phyloP scores from a whole-genome alignment of 108 stramenopile species.

The Skeletonema tropicum region DNA sequence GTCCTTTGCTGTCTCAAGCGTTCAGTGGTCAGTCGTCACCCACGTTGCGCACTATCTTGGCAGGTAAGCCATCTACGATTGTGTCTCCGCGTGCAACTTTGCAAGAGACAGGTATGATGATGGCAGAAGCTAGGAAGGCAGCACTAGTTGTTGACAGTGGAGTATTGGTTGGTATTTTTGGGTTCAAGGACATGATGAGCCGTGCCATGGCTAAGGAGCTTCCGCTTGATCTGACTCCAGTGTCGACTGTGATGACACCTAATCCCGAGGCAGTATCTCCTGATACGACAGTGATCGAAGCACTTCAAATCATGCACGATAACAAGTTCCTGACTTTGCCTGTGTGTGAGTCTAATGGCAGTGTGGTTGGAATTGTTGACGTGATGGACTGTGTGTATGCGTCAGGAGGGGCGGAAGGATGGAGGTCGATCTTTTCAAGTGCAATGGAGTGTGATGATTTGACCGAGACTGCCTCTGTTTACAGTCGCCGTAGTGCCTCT shows the following conservation, averaged over 20 bases:
- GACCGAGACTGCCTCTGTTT: slow-evolving; percentile 58
- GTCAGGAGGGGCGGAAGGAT: slow-evolving; percentile 85
- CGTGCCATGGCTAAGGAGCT: slow-evolving; percentile 87
- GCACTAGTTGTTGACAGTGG: slow-evolving; percentile 81
- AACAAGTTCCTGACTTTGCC: slow-evolving; percentile 93
- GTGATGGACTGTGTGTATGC: slow-evolving; percentile 94
- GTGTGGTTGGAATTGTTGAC: slow-evolving; percentile 91
- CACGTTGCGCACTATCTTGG: slow-evolving; percentile 73
- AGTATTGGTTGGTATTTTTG: slow-evolving; percentile 87
- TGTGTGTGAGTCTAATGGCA: slow-evolving; percentile 83
- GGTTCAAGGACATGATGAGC: slow-evolving; percentile 94
- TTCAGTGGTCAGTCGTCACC: slow-evolving; percentile 74
- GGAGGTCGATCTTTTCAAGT: slow-evolving; percentile 82
- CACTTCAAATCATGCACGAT: slow-evolving; percentile 92
- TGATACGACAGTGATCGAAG: slow-evolving; percentile 88
- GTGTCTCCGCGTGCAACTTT: slow-evolving; percentile 71
- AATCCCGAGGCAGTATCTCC: slow-evolving; percentile 90
- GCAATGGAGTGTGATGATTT: slow-evolving; percentile 73
- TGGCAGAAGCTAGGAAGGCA: slow-evolving; percentile 89
- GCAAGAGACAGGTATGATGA: slow-evolving; percentile 74
- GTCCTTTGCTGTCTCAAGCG: slow-evolving; percentile 72
- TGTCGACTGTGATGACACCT: slow-evolving; percentile 88
- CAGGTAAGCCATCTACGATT: slow-evolving; percentile 71
- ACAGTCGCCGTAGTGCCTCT: slow-evolving; percentile 34
- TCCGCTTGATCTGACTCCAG: slow-evolving; percentile 69